A percentile compares a stretch with the other conserved stretches of the same genome.
Evolutionary conservation across 2,329 filamentous ascomycete species (phyloP).

Genomic region (Beauveria asiatica): DNA sequence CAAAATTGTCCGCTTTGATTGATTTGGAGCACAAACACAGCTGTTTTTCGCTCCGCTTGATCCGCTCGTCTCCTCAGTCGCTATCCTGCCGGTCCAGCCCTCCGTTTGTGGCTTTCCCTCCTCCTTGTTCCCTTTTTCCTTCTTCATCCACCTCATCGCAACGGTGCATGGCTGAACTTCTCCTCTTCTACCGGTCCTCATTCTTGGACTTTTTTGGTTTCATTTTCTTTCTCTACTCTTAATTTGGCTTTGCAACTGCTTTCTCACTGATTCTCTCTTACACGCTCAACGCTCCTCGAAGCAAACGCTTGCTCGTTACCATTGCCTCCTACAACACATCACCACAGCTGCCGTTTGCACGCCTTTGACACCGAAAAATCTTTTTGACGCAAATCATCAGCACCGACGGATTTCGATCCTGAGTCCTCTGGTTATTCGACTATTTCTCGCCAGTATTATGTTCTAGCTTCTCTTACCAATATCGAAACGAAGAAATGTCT

Average conservation of each 20-base stretch:
- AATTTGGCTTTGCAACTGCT: slow-evolving; percentile 2
- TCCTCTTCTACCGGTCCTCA: slow-evolving; percentile 11
- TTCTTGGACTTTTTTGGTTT: background rate
- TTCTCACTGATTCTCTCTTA: background rate
- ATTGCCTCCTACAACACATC: slow-evolving; percentile 2
- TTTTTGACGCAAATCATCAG: background rate
- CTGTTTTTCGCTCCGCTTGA: background rate
- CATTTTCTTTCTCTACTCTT: background rate
- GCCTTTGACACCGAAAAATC: background rate
- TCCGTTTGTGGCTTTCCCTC: slow-evolving; percentile 10
- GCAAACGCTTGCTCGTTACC: background rate
- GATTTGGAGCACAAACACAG: background rate
- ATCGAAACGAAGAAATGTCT: slow-evolving; percentile 21
- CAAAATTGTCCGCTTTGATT: background rate
- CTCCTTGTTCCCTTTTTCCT: slow-evolving; percentile 7
- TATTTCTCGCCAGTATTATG: slow-evolving; percentile 23
- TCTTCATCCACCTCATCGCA: slow-evolving; percentile 2
- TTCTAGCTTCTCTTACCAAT: slow-evolving; percentile 21
- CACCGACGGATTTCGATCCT: background rate
- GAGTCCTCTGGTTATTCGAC: background rate
- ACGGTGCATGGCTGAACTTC: background rate
- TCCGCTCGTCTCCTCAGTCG: slow-evolving; percentile 3
- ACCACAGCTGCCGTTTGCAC: slow-evolving; percentile 3
- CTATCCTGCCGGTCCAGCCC: background rate
- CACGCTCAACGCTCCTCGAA: background rate